Base-by-base conservation (phyloP, 108 stramenopile genomes). In the Skeletonema tropicum region DNA sequence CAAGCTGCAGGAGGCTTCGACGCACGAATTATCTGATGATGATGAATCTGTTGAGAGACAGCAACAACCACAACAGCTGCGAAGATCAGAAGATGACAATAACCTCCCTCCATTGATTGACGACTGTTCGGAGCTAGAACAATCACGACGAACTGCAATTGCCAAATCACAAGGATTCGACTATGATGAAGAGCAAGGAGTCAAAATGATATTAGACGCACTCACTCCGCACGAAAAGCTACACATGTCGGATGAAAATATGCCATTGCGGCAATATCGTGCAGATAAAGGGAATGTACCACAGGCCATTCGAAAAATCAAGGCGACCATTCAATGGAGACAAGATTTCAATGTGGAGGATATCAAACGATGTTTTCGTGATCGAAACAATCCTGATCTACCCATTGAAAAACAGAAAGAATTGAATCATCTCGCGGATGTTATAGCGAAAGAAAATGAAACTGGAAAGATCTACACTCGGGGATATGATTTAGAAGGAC, bases 401-500 rank as follows among this genome's bases (percentile, higher is more conserved):
- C 26, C 52, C 4, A 36, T 55, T 3, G 63, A 68, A 13, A 64
- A 76, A 32, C 68, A 29, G 63, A 83, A 74, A 57, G 46, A 80
- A 25, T 63, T 68, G 46, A 73, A 75, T 13, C 65, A 79, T 32
- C 57, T 80, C 5, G 68, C 83, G 15, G 45, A 69, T 19, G 78
- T 89, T 26, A 72, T 92, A 11, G 48, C 70, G 49, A 73, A 86
- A 29, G 94, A 94, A 75, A 90, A 86, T 65, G 79, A 77, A 66
- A 89, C 91, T 13, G 93, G 94, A 8, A 97, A 98, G 76, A 86
- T 94, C 12, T 98, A 98, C 60, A 71, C 81, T 26, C 86, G 96
- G 15, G 93, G 94, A 19, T 90, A 88, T 60, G 95, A 96, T 77
- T 79, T 75, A 45, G 83, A 88, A 29, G 96, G 96, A 1, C 75